Percentiles rank a stretch among this genome's conserved stretches.
phyloP scores from a whole-genome alignment of 495 filamentous ascomycete genomes.

The Sporormia fimetaria region DNA sequence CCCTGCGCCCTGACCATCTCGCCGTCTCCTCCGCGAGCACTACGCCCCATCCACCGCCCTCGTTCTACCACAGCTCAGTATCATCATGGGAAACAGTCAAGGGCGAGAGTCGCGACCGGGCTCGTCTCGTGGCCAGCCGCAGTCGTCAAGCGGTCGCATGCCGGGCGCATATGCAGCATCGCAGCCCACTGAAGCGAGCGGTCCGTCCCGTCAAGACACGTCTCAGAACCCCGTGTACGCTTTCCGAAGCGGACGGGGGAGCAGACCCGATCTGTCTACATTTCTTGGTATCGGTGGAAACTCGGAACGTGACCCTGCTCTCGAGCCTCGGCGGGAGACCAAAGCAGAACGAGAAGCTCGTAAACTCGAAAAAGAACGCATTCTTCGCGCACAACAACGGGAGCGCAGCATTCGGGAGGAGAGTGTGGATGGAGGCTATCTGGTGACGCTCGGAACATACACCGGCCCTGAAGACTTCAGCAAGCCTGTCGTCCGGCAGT shows the following conservation, averaged over 20 bases:
- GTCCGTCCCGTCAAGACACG: slow-evolving; percentile 20
- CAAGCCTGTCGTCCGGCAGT: slow-evolving; percentile 76
- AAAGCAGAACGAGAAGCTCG: slow-evolving; percentile 85
- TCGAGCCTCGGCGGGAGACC: slow-evolving; percentile 49
- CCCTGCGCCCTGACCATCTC: background rate
- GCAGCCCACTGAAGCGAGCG: slow-evolving; percentile 10
- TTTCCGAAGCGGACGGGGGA: slow-evolving; percentile 26
- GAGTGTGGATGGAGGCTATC: slow-evolving; percentile 83
- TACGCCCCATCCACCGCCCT: slow-evolving; percentile 2
- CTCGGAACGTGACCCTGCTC: slow-evolving; percentile 22
- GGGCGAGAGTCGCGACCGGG: slow-evolving; percentile 29
- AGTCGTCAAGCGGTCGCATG: slow-evolving; percentile 17
- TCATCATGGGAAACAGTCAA: slow-evolving; percentile 36
- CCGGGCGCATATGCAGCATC: slow-evolving; percentile 24
- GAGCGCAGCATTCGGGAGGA: slow-evolving; percentile 91
- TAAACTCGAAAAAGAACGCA: slow-evolving; percentile 69
- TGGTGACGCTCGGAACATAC: slow-evolving; percentile 91
- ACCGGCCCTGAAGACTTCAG: slow-evolving; percentile 87
- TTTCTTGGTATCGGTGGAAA: slow-evolving; percentile 29
- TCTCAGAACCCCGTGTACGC: slow-evolving; percentile 25
- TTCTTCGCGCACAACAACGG: slow-evolving; percentile 62
- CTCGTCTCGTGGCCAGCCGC: slow-evolving; percentile 17
- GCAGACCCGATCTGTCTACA: slow-evolving; percentile 29
- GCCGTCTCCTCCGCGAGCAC: background rate
- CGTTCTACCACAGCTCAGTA: background rate